phyloP scores from a whole-genome alignment of 129 eudicot species.

The carrot (Daucus carota) region DNA sequence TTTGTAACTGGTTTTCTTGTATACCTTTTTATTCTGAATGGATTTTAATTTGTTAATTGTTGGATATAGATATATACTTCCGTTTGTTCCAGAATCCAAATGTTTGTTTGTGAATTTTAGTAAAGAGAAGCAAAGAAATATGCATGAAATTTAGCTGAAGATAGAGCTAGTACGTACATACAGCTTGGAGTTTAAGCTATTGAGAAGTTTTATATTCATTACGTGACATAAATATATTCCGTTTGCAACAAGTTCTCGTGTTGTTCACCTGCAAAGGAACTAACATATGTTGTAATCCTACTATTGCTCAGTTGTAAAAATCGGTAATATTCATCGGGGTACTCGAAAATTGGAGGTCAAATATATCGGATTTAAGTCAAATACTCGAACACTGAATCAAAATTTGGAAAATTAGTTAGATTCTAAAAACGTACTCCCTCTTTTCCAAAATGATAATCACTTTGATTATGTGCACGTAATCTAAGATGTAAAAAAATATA shows the following conservation, averaged over 20 bases:
- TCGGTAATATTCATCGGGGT: too few species aligned
- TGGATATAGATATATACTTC: not conserved
- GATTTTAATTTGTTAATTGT: not conserved
- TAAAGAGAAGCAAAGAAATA: not conserved
- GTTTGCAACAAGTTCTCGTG: not conserved
- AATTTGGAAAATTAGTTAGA: too few species aligned
- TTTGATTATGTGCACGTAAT: too few species aligned
- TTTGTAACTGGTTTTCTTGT: not conserved
- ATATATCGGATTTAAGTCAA: too few species aligned
- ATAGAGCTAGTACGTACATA: not conserved
- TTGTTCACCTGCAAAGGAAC: not conserved
- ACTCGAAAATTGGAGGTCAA: too few species aligned
- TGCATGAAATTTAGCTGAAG: not conserved
- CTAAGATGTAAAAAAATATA: too few species aligned
- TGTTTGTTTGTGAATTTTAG: not conserved
- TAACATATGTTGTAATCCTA: too few species aligned
- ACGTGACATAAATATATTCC: too few species aligned
- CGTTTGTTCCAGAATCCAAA: not conserved
- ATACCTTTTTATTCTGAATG: not conserved
- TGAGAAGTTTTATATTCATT: not conserved
- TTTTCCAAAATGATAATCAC: too few species aligned
- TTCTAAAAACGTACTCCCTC: too few species aligned
- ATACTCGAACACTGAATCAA: too few species aligned
- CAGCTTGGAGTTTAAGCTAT: not conserved
- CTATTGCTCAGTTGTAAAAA: too few species aligned